A percentile compares a stretch with the other conserved stretches of the same genome.
phyloP scores from a whole-genome alignment of 2,329 filamentous ascomycete species.

The Thelonectria rubi region DNA sequence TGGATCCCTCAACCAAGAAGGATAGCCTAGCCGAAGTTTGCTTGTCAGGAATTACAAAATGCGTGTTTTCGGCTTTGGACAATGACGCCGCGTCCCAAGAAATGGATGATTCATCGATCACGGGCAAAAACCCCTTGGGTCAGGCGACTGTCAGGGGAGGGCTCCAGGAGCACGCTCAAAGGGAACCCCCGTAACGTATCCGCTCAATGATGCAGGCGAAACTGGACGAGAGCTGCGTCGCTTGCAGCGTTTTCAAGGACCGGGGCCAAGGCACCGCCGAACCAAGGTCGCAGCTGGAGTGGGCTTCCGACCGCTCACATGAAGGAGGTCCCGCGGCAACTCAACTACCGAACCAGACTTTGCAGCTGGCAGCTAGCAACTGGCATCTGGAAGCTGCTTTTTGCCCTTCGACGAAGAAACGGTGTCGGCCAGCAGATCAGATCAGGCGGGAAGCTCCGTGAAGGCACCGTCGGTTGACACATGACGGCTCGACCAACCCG shows the following conservation, averaged over 20 bases:
- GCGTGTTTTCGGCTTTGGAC: neutral
- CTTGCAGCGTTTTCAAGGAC: neutral
- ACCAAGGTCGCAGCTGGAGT: constrained; percentile 15
- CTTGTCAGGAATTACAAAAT: neutral
- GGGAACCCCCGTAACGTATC: constrained; percentile 9
- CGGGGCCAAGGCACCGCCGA: constrained; percentile 19
- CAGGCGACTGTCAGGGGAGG: constrained; percentile 10
- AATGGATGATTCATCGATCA: constrained; percentile 12
- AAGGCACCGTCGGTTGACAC: neutral
- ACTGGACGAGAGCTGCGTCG: constrained; percentile 1
- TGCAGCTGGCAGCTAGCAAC: neutral
- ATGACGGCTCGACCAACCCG: neutral
- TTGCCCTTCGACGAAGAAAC: neutral
- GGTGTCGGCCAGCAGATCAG: constrained; percentile 5
- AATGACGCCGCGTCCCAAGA: neutral
- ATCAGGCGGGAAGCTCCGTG: neutral
- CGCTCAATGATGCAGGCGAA: constrained; percentile 11
- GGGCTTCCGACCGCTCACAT: constrained; percentile 16
- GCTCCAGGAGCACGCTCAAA: constrained; percentile 13
- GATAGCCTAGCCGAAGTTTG: neutral
- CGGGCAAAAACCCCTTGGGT: constrained; percentile 3
- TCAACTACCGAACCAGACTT: constrained; percentile 18
- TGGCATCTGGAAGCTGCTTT: neutral
- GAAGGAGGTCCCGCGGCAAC: neutral
- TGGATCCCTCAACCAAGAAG: neutral